Evolutionary conservation across 495 filamentous ascomycete genomes (phyloP).

Genomic region (Thermothielavioides terrestris): DNA sequence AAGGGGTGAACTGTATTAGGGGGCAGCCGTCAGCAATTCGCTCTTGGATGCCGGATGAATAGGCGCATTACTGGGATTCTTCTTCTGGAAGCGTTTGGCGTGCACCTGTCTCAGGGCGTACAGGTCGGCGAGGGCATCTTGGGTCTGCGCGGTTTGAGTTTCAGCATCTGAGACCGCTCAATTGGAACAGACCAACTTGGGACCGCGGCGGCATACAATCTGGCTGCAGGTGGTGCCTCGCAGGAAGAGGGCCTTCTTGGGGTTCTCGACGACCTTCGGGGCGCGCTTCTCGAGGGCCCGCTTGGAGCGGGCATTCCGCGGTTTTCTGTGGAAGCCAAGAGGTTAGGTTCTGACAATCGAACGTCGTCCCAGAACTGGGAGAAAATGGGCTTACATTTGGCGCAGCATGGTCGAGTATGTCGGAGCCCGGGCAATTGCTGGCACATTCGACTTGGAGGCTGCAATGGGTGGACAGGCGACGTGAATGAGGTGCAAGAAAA

Average conservation of each 20-base stretch:
- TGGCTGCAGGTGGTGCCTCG: constrained; percentile 73
- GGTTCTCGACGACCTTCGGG: constrained; percentile 79
- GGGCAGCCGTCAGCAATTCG: background rate
- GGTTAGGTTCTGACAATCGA: background rate
- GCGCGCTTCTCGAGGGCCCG: constrained; percentile 82
- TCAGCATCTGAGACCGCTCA: background rate
- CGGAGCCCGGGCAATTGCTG: background rate
- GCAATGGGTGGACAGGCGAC: background rate
- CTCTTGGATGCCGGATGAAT: background rate
- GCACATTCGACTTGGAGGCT: constrained; percentile 1
- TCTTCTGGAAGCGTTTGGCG: constrained; percentile 84
- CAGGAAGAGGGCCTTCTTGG: constrained; percentile 79
- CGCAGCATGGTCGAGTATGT: constrained; percentile 23
- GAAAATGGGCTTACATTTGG: constrained; percentile 20
- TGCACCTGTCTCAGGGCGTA: constrained; percentile 70
- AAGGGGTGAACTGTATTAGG: constrained; percentile 59
- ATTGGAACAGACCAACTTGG: background rate
- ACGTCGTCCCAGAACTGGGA: too few species aligned
- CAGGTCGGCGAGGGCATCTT: constrained; percentile 74
- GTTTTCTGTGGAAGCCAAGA: constrained; percentile 51
- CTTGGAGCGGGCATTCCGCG: constrained; percentile 88
- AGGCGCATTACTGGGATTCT: constrained; percentile 53
- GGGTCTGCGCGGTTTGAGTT: constrained; percentile 20
- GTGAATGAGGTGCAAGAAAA: constrained; percentile 11
- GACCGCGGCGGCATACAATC: constrained; percentile 34